Evolutionary conservation across 2,329 filamentous ascomycete species (phyloP).

Genomic region (Simplicillium sp.): DNA sequence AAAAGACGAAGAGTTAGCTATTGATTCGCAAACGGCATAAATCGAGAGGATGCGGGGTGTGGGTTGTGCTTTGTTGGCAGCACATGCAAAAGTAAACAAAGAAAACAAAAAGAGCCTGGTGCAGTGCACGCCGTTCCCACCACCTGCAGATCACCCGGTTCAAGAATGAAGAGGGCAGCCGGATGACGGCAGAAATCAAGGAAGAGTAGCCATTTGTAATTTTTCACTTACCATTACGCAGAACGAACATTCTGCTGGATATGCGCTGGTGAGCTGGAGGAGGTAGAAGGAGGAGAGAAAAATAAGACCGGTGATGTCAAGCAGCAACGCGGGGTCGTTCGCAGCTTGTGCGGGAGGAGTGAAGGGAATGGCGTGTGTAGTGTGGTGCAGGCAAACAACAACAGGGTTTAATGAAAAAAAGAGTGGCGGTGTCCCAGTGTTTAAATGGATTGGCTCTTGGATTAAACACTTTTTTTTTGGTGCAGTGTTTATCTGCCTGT

Average conservation of each 20-base stretch:
- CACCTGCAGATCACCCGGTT: background rate
- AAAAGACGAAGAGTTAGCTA: slow-evolving; percentile 4
- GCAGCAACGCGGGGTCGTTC: too few relatives aligned
- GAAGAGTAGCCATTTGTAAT: background rate
- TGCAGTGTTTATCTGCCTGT: too few relatives aligned
- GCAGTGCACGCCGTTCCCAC: background rate
- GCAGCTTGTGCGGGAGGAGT: background rate
- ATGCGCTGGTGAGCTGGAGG: slow-evolving; percentile 1
- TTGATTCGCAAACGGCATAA: background rate
- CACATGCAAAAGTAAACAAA: background rate
- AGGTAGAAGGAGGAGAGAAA: slow-evolving; percentile 1
- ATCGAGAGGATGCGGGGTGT: background rate
- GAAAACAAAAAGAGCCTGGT: background rate
- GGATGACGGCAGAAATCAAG: background rate
- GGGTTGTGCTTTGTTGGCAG: background rate
- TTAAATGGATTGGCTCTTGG: too few relatives aligned
- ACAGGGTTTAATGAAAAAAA: slow-evolving; percentile 2
- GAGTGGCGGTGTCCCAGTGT: too few relatives aligned
- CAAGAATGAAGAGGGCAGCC: background rate
- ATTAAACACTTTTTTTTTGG: too few relatives aligned
- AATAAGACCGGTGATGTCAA: background rate
- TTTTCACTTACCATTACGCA: slow-evolving; percentile 27
- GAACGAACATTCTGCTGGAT: slow-evolving; percentile 25
- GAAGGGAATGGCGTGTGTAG: background rate
- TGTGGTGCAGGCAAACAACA: background rate